phyloP scores from a whole-genome alignment of 176 grass and related monocot genomes.

The Alloteropsis semialata region DNA sequence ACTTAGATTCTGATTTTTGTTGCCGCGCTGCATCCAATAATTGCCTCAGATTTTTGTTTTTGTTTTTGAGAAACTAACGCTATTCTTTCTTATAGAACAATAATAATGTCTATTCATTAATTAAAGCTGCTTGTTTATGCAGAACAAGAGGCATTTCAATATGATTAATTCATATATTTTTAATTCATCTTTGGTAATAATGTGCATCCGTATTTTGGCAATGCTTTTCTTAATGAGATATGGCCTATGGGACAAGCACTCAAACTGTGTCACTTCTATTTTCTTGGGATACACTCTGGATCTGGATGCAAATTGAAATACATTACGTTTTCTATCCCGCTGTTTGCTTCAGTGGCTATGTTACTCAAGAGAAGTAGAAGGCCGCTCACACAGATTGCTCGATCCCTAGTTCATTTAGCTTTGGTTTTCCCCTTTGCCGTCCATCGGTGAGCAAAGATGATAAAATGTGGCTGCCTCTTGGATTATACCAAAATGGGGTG shows the following conservation, averaged over 20 bases:
- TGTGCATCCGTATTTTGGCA: not conserved
- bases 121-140: not conserved
- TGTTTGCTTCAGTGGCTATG: not conserved
- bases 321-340: not conserved
- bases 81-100: slow-evolving; percentile 45
- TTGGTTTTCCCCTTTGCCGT: too few relatives aligned
- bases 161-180: not conserved
- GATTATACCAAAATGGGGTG: too few relatives aligned
- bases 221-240: not conserved
- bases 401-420: too few relatives aligned
- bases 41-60: slow-evolving; percentile 11
- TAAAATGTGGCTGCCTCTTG: too few relatives aligned
- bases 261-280: not conserved
- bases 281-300: not conserved
- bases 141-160: not conserved
- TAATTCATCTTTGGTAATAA: not conserved
- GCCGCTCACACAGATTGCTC: too few relatives aligned
- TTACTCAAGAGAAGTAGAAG: too few relatives aligned
- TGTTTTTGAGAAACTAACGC: slow-evolving; percentile 35
- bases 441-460: too few relatives aligned
- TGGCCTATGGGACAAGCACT: not conserved
- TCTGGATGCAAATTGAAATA: not conserved
- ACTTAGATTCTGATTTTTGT: slow-evolving; percentile 28
- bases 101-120: slow-evolving; percentile 31
- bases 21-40: slow-evolving; percentile 22